phyloP scores from a whole-genome alignment of 805 yeast species.

The Tetrapisispora arboricola region DNA sequence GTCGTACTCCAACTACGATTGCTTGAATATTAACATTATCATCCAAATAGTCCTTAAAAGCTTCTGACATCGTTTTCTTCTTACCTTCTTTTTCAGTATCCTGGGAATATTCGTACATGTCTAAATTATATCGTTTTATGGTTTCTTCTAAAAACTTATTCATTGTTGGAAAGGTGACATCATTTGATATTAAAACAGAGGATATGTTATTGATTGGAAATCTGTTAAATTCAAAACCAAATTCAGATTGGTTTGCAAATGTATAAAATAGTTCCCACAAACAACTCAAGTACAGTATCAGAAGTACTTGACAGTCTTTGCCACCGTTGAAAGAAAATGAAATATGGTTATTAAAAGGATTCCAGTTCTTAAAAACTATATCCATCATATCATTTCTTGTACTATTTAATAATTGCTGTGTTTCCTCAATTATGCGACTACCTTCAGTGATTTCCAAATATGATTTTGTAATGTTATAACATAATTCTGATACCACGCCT shows the following conservation, averaged over 20 bases:
- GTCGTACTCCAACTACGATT: conserved; percentile 79
- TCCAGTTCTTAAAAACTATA: conserved; percentile 24
- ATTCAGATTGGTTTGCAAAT: conserved; percentile 18
- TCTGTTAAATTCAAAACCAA: conserved; percentile 3
- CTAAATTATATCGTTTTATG: conserved; percentile 43
- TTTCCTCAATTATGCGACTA: conserved; percentile 15
- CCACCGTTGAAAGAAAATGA: conserved; percentile 93
- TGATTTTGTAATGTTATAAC: conserved; percentile 22
- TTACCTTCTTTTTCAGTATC: conserved; percentile 6
- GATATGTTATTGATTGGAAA: conserved; percentile 22
- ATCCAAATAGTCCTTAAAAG: conserved; percentile 55
- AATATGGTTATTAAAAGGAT: conserved; percentile 35
- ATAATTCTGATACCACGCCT: conserved; percentile 14
- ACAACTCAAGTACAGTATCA: conserved; percentile 60
- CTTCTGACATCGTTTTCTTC: conserved; percentile 45
- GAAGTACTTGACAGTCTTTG: conserved; percentile 88
- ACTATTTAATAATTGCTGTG: conserved; percentile 20
- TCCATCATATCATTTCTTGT: conserved; percentile 17
- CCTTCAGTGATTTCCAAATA: conserved; percentile 13
- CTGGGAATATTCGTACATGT: conserved; percentile 31
- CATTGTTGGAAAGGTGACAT: conserved; percentile 63
- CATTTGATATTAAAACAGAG: conserved; percentile 69
- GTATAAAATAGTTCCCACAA: conserved; percentile 24
- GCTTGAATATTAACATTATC: conserved; percentile 47
- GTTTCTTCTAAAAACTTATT: conserved; percentile 53